Conservation (phyloP, 345 rosid species). For the Turritis glabra region DNA sequence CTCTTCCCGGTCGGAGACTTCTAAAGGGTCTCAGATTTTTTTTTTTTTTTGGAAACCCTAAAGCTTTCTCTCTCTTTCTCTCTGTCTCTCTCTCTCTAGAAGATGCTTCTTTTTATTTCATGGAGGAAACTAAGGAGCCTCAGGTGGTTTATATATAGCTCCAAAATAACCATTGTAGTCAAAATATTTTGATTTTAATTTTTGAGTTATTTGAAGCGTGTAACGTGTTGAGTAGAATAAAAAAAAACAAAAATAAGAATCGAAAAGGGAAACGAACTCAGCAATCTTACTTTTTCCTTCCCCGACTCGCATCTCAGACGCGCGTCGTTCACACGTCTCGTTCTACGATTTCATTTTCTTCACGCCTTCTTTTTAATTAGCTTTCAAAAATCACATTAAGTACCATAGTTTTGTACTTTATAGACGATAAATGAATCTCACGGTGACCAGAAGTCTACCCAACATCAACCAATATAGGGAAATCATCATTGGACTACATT, state of each 20-base stretch:
- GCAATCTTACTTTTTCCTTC: conserved; percentile 4
- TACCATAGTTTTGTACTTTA: conserved; percentile 17
- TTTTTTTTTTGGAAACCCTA: conserved; percentile 37
- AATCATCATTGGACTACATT: conserved; percentile 7
- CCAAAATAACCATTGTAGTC: conserved; percentile 32
- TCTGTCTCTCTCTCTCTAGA: conserved; percentile 18
- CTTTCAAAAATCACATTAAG: conserved; percentile 7
- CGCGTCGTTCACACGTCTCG: conserved; percentile 2
- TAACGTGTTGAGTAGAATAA: conserved; percentile 30
- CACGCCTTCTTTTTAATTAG: conserved; percentile 26
- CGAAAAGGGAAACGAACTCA: conserved; percentile 44
- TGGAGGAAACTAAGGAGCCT: conserved; percentile 32
- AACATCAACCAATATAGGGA: conserved; percentile 21
- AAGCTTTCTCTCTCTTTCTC: conserved; percentile 26
- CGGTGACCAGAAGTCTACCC: conserved; percentile 30
- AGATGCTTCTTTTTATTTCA: conserved; percentile 20
- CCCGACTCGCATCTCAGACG: conserved; percentile 27
- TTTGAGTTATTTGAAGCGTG: conserved; percentile 29
- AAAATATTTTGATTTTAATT: conserved; percentile 11
- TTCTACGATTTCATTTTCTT: conserved; percentile 26
- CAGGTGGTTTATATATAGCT: conserved; percentile 42
- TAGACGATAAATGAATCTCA: conserved; percentile 1
- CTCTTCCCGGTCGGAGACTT: conserved; percentile 11
- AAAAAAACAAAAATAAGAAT: conserved; percentile 2
- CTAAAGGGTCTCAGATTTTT: conserved; percentile 29